Evolutionary conservation across 1,139 yeast species (phyloP).

Genomic region (Candida tropicalis): DNA sequence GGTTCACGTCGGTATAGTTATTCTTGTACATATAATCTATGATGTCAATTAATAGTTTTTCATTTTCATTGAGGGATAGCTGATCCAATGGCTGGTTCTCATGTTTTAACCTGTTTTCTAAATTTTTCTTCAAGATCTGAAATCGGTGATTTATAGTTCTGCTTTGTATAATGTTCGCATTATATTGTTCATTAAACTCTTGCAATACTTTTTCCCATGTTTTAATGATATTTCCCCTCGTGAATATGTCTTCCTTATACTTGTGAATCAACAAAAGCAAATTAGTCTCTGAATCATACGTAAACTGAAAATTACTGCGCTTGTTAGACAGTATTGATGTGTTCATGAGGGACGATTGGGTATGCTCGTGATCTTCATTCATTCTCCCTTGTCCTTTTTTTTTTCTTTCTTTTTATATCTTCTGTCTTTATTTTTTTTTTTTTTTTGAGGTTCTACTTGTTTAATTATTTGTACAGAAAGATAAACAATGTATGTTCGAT

Average conservation of each 20-base stretch:
- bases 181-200: constrained; percentile 25
- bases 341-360: neutral
- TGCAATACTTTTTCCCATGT: constrained; percentile 31
- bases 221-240: constrained; percentile 32
- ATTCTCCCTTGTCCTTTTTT: neutral
- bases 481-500: neutral
- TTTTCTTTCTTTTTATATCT: neutral
- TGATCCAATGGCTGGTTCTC: constrained; percentile 17
- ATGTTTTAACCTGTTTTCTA: constrained; percentile 23
- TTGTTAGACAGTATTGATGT: constrained; percentile 10
- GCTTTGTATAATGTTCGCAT: constrained; percentile 28
- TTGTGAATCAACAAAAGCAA: constrained; percentile 25
- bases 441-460: neutral
- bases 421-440: neutral
- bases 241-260: constrained; percentile 27
- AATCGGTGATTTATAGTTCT: constrained; percentile 34
- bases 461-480: neutral
- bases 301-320: constrained; percentile 26
- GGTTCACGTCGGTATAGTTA: constrained; percentile 10
- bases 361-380: constrained; percentile 5
- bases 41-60: constrained; percentile 23
- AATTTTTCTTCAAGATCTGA: constrained; percentile 26
- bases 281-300: constrained; percentile 30
- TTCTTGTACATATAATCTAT: constrained; percentile 13
- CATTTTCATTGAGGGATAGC: constrained; percentile 29